These are phyloP conservation scores for Paxillus involutus DNA, from an alignment of 768 basidiomycete genomes.

Conservation along the genomic window DNA sequence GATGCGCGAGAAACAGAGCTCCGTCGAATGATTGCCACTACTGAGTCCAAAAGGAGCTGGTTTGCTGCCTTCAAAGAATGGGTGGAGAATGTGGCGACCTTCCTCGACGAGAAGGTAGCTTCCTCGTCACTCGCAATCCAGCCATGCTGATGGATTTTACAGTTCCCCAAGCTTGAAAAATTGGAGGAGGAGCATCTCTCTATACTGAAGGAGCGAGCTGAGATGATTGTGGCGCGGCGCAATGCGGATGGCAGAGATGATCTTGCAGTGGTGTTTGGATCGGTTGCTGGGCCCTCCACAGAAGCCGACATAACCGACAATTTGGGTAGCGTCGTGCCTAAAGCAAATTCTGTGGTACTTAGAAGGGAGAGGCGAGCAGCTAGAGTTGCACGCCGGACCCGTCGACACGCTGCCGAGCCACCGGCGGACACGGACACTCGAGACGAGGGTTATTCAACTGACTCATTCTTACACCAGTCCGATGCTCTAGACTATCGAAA, in stretches of 20 bases:
- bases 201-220: conserved; percentile 69
- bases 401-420: conserved; percentile 37
- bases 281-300: conserved; percentile 35
- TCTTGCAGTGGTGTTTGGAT: conserved; percentile 65
- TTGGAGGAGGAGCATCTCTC: conserved; percentile 75
- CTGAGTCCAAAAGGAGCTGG: conserved; percentile 82
- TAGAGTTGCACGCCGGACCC: conserved; percentile 54
- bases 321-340: conserved; percentile 51
- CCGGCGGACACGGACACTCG: conserved; percentile 20
- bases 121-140: not conserved
- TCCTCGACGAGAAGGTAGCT: conserved; percentile 83
- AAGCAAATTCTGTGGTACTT: conserved; percentile 42
- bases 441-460: conserved; percentile 89
- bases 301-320: conserved; percentile 57
- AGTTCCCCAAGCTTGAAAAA: conserved; percentile 80
- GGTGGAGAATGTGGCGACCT: conserved; percentile 80
- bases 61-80: conserved; percentile 76
- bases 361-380: conserved; percentile 59
- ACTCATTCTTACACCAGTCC: conserved; percentile 63
- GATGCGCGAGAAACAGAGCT: conserved; percentile 71
- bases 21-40: conserved; percentile 68
- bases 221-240: conserved; percentile 69
- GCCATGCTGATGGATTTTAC: not conserved
- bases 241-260: conserved; percentile 81
- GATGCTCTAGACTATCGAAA: conserved; percentile 69